Conservation (phyloP, 768 basidiomycete species). For the Coprinopsis sp. region DNA sequence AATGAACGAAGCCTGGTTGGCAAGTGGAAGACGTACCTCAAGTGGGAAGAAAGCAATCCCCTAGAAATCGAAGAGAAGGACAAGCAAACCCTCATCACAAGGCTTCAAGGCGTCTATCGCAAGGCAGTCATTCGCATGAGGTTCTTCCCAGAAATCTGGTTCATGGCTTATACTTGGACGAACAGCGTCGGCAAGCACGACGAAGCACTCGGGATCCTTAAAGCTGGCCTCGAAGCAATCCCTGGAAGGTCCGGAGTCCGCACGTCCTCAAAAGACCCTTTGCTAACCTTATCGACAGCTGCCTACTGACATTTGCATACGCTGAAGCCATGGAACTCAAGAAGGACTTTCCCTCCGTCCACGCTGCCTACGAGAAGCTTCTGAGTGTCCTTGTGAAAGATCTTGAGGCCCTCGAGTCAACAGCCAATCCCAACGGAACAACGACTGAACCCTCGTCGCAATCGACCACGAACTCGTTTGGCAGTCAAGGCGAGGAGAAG, state of each 20-base stretch:
- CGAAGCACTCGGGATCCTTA: conserved; percentile 76
- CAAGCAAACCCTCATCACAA: conserved; percentile 52
- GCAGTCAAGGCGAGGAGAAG: conserved; percentile 49
- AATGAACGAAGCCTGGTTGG: conserved; percentile 73
- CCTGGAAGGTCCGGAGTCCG: conserved; percentile 55
- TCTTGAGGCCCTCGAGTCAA: conserved; percentile 54
- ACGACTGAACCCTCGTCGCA: conserved; percentile 11
- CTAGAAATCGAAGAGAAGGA: conserved; percentile 89
- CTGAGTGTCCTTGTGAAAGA: conserved; percentile 58
- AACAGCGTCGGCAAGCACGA: conserved; percentile 68
- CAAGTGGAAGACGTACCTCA: conserved; percentile 88
- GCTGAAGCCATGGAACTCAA: conserved; percentile 66
- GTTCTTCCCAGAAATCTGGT: conserved; percentile 96
- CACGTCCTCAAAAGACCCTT: not conserved
- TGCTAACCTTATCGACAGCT: conserved; percentile 41
- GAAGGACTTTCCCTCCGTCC: conserved; percentile 60
- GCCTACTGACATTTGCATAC: conserved; percentile 86
- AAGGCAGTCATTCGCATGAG: conserved; percentile 91
- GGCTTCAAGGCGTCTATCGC: conserved; percentile 79
- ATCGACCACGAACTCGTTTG: conserved; percentile 41
- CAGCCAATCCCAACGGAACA: conserved; percentile 6
- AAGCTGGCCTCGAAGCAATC: conserved; percentile 84
- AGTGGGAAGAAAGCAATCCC: conserved; percentile 94
- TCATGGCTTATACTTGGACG: conserved; percentile 87
- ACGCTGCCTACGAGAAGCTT: conserved; percentile 68